These are phyloP conservation scores for Senna tora DNA, from an alignment of 306 rosid species.

Conservation along the genomic window DNA sequence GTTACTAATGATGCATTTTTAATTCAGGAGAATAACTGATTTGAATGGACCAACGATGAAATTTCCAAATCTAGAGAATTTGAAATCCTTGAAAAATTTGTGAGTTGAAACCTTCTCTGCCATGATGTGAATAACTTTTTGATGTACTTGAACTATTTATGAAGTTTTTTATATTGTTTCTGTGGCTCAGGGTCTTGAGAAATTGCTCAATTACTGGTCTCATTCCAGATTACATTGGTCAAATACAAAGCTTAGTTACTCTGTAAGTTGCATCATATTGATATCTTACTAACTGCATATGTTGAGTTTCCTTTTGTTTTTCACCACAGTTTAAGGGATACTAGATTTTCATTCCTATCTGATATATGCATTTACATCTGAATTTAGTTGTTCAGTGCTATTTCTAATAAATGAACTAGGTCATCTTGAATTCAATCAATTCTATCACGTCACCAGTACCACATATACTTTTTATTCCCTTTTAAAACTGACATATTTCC, in stretches of 20 bases:
- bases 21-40: conserved; percentile 26
- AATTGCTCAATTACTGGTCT: conserved; percentile 66
- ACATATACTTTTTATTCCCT: too few relatives aligned
- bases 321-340: background rate
- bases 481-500: background rate
- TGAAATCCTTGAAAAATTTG: conserved; percentile 41
- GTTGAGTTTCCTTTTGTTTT: background rate
- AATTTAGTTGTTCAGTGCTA: background rate
- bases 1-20: background rate
- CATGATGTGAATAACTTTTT: background rate
- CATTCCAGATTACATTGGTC: conserved; percentile 52
- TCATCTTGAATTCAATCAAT: background rate
- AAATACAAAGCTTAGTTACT: conserved; percentile 15
- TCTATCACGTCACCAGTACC: too few relatives aligned
- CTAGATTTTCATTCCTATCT: background rate
- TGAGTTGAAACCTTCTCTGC: conserved; percentile 50
- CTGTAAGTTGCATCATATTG: conserved; percentile 55
- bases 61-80: conserved; percentile 49
- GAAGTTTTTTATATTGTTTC: conserved; percentile 15
- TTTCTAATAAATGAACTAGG: background rate
- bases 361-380: background rate
- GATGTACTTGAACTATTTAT: background rate
- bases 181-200: conserved; percentile 64
- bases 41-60: conserved; percentile 22
- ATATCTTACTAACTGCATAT: background rate